Base-by-base conservation (phyloP, 2,329 filamentous ascomycete species). In the Dothideomycetidae sp. region DNA sequence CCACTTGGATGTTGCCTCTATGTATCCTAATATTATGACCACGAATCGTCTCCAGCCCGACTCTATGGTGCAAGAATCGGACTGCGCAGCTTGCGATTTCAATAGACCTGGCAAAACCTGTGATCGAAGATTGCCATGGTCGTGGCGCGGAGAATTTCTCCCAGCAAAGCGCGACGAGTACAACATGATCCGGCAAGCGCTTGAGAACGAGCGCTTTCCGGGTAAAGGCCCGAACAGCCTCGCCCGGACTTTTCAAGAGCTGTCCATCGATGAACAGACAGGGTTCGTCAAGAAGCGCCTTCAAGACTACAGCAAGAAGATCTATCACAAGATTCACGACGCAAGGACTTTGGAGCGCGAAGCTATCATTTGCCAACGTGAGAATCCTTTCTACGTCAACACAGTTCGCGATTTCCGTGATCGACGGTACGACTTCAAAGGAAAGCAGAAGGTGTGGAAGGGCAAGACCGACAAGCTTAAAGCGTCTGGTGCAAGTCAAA, bases 21-120 rank as follows among this genome's bases (percentile, higher is more conserved):
- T 98, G 90, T 98, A 98, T 56, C 90, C 90, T 7, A 98, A 98
- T 59, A 98, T 98, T 57, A 98, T 98, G 92, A 98, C 92, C 2
- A 98, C 90, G 1, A 98, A 98, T 58, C 81, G 90, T 56, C 61
- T 98, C 32, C 90, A 98, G 50, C 90, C 90, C 0, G 90, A 98
- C 58, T 96, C 90, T n/a, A 93, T 98, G 85, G 92, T 98, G 37
- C 68, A 88, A 33, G 92, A 98, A 55, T 83, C 86, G 0, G 84
- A 93, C 50, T 98, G 92, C 52, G 90, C 90, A 2, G 86, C 90
- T 9, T 98, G 92, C 58, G 92, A 98, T 56, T 98, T 98, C 67
- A 98, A 98, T 49, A 70, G 90, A 31, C 90, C 90, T 1, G 90
- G 90, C 19, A 98, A 98, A 61, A 96, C 85, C 1, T 98, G 90